phyloP scores from a whole-genome alignment of 2,329 filamentous ascomycete species.

The Reticulascus tulasneorum region DNA sequence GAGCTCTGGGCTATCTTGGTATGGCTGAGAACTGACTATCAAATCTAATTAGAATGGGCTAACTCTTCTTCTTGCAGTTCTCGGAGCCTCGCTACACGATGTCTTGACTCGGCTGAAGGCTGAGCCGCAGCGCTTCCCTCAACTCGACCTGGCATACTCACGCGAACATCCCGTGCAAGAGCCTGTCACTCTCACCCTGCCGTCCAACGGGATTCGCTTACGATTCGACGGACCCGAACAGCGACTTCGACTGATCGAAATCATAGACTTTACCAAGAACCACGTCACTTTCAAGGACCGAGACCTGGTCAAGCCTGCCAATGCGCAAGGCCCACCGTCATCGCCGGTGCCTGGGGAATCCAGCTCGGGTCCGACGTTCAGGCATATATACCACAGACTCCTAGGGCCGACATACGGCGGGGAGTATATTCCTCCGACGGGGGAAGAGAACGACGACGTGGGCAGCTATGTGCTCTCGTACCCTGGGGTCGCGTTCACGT shows the following conservation, averaged over 20 bases:
- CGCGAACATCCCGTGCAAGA: conserved; percentile 68
- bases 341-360: conserved; percentile 23
- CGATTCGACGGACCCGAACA: conserved; percentile 95
- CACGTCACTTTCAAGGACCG: conserved; percentile 75
- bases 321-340: conserved; percentile 25
- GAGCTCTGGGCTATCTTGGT: conserved; percentile 60
- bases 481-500: conserved; percentile 90
- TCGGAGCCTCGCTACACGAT: conserved; percentile 89
- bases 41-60: conserved; percentile 12
- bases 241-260: conserved; percentile 83
- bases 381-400: conserved; percentile 88
- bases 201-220: conserved; percentile 81
- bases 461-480: conserved; percentile 91
- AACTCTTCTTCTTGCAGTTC: conserved; percentile 47
- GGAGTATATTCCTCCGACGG: conserved; percentile 72
- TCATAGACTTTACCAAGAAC: conserved; percentile 83
- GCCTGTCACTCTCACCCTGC: conserved; percentile 71
- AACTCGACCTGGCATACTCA: conserved; percentile 79
- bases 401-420: conserved; percentile 92
- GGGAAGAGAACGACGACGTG: conserved; percentile 45
- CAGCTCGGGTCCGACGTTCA: conserved; percentile 67
- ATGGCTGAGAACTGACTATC: conserved; percentile 7
- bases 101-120: conserved; percentile 83
- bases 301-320: conserved; percentile 67
- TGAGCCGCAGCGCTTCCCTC: conserved; percentile 76